Evolutionary conservation across 495 filamentous ascomycete genomes (phyloP), one percentile per base, ranked within the genome.

Genomic region (Hypoxylon perforatum): DNA sequence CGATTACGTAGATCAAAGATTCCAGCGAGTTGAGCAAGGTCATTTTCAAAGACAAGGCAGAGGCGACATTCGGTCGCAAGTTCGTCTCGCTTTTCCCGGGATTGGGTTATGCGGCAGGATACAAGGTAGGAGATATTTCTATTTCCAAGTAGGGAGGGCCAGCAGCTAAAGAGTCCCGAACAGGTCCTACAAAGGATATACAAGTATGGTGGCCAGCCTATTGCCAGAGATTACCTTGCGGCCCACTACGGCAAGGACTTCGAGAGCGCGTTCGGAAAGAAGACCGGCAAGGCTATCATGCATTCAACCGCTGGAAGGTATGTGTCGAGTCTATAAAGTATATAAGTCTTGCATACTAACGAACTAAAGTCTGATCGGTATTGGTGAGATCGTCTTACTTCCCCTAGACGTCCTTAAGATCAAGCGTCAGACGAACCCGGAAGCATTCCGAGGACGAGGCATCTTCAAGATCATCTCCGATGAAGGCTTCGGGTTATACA

Each of bases 341-440:
- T 28, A 42, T 6, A 9, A 2, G 23, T 12, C 14, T 53, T 41
- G 14, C 18, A 42, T 36, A 52, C 73, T 76, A 28, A 73, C 62
- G 11, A 48, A 22, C 33, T 45, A 18, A 63, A 94, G 91, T 82
- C 68, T 99, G 64, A 96, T 98, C 72, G 95, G 95, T 73, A 94
- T 98, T 67, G 96, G 95, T 69, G 95, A 99, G 82, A 95, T 99
- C 66, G 84, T 99, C 61, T 84, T 99, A 3, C 86, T 99, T 19
- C 95, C 95, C 41, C 86, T 99, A 30, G 95, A 99, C 70, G 95
- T 99, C 11, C 84, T 99, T 21, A 99, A 99, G 86, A 99, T 99
- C 84, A 98, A 98, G 85, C 90, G 95, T 68, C 95, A 99, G 81
- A 99, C 95, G 36, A 99, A 99, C 85, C 95, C 95, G 30, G 95